Base-by-base conservation (phyloP, 306 rosid genomes). In the Aeschynomene evenia region DNA sequence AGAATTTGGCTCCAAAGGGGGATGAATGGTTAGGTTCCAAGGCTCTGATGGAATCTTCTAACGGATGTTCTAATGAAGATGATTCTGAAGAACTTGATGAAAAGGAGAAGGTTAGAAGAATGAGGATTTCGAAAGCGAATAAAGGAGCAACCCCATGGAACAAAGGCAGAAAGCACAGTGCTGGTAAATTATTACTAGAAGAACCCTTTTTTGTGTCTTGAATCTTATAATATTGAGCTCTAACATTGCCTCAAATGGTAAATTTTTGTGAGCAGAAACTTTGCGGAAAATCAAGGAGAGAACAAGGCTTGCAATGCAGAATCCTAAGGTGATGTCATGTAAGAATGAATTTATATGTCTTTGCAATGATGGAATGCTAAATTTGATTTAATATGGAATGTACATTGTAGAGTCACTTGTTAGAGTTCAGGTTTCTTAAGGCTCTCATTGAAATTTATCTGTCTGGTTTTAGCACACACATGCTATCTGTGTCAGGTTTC, bases 281-380 rank as follows among this genome's bases (percentile, higher is more conserved):
- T 70, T 83, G 78, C 79, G 60, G 74, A 78, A 77, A 80, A 89
- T 89, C 82, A 84, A 51, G 80, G 93, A 89, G 77, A 82, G 93
- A 76, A 89, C 96, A 72, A 75, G 80, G 83, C 85, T 89, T 42
- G 93, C 96, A 37, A 89, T 89, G 93, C 93, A 87, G 93, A 73
- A 89, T 80, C 93, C 93, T 83, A 89, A 89, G 96, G 96, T 89
- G 93, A 89, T 79, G 93, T 87, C 96, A 78, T 85, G 96, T 87
- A 89, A 87, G 93, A 85, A 78, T 81, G n/a, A n/a, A 63, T 63
- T 15, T 78, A 72, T 63, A 80, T 65, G 60, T 37, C 73, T 78
- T 75, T 69, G 46, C 22, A 40, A 53, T 50, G 24, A 42, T 3
- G 31, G 5, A 28, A 28, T 28, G 5, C n/a, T 37, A 33, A 6